Evolutionary conservation across 805 yeast species (phyloP).

Genomic region (Starmerella cellae): DNA sequence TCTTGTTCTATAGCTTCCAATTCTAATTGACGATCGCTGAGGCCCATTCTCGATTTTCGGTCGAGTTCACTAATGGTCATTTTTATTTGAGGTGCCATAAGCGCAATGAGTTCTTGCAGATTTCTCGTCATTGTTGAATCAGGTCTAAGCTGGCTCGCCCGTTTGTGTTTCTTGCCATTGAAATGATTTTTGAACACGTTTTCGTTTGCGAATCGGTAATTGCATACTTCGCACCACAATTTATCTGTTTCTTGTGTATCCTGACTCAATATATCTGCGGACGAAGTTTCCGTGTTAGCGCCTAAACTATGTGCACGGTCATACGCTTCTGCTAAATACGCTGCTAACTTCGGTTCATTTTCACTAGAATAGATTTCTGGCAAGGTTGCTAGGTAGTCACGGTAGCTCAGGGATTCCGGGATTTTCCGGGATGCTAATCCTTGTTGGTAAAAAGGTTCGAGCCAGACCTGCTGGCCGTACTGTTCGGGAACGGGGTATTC

Average conservation of each 20-base stretch:
- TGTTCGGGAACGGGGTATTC: conserved; percentile 40
- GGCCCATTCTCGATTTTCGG: conserved; percentile 54
- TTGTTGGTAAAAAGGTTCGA: conserved; percentile 19
- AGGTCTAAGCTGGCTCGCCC: conserved; percentile 26
- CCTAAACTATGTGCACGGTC: conserved; percentile 38
- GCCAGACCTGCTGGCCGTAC: conserved; percentile 43
- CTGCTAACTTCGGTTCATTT: conserved; percentile 19
- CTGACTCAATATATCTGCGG: neutral
- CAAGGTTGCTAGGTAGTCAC: conserved; percentile 39
- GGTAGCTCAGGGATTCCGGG: conserved; percentile 27
- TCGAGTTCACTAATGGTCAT: conserved; percentile 50
- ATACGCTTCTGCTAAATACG: conserved; percentile 41
- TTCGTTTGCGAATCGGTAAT: conserved; percentile 45
- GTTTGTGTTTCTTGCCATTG: conserved; percentile 60
- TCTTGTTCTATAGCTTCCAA: conserved; percentile 32
- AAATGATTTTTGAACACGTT: conserved; percentile 61
- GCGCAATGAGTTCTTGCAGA: conserved; percentile 13
- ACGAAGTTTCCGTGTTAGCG: conserved; percentile 19
- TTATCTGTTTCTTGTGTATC: conserved; percentile 5
- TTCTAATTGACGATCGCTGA: conserved; percentile 51
- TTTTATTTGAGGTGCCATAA: conserved; percentile 32
- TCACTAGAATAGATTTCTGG: neutral
- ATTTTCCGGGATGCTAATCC: neutral
- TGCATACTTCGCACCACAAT: conserved; percentile 53
- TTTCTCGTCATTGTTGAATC: neutral